phyloP scores from a whole-genome alignment of 805 yeast species.

The Kurtzmaniella fragi region DNA sequence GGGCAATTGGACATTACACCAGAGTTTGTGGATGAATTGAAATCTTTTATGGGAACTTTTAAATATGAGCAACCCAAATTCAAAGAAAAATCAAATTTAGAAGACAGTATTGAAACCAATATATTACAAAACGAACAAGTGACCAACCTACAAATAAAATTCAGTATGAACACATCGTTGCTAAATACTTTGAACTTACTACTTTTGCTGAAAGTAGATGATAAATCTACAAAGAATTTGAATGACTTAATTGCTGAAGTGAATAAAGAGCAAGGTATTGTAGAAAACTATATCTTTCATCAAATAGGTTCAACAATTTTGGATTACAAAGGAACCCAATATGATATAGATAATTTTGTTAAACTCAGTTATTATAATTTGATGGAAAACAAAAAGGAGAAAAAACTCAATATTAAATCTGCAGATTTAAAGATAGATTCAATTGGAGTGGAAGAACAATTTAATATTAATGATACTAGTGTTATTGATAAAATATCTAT shows the following conservation, averaged over 20 bases:
- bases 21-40: slow-evolving; percentile 11
- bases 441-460: background rate
- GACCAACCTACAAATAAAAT: slow-evolving; percentile 16
- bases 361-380: background rate
- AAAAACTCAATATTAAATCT: too few species aligned
- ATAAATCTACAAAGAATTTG: background rate
- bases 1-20: slow-evolving; percentile 4
- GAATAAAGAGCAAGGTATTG: background rate
- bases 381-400: too few species aligned
- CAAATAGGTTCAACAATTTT: background rate
- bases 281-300: background rate
- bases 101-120: slow-evolving; percentile 4
- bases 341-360: background rate
- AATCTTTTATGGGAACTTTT: slow-evolving; percentile 10
- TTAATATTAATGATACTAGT: slow-evolving; percentile 9
- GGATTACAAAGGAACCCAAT: background rate
- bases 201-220: slow-evolving; percentile 12
- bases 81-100: background rate
- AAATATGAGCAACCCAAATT: background rate
- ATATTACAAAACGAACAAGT: slow-evolving; percentile 15
- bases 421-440: slow-evolving; percentile 2
- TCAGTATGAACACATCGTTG: slow-evolving; percentile 17
- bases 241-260: background rate
- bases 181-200: slow-evolving; percentile 11
- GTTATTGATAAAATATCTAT: slow-evolving; percentile 11